phyloP scores from a whole-genome alignment of 2,329 filamentous ascomycete genomes.

The Tolypocladium endophyticum region DNA sequence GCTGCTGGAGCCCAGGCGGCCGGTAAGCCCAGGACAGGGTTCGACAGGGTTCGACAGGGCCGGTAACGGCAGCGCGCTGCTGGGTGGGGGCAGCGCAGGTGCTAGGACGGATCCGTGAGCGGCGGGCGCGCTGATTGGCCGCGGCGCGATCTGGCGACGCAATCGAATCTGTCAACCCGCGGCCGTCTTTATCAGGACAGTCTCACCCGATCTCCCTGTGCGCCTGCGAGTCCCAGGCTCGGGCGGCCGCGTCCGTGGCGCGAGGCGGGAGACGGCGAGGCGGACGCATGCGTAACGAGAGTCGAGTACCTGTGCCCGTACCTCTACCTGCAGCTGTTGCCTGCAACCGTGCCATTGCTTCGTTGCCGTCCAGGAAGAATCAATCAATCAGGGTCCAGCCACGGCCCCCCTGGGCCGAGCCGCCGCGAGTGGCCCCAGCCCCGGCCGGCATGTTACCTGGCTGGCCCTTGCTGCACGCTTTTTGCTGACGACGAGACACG shows the following conservation, averaged over 20 bases:
- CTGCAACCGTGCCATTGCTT: neutral
- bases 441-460: neutral
- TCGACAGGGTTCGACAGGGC: neutral
- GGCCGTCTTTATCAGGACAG: neutral
- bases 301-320: neutral
- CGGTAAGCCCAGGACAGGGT: neutral
- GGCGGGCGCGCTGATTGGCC: neutral
- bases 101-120: neutral
- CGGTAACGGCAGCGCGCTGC: neutral
- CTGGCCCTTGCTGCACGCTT: too few relatives aligned
- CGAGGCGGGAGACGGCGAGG: neutral
- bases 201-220: too few relatives aligned
- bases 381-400: neutral
- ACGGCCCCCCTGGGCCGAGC: neutral
- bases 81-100: neutral
- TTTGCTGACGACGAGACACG: neutral
- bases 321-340: neutral
- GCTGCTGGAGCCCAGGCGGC: neutral
- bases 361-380: neutral
- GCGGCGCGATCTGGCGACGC: neutral
- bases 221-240: too few relatives aligned
- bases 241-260: neutral
- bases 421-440: neutral
- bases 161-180: slow-evolving; percentile 4
- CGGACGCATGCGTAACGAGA: neutral